Evolutionary conservation across 371 early-diverging fungal genomes (phyloP).

Genomic region (Thermomucor indicae-seudaticae): DNA sequence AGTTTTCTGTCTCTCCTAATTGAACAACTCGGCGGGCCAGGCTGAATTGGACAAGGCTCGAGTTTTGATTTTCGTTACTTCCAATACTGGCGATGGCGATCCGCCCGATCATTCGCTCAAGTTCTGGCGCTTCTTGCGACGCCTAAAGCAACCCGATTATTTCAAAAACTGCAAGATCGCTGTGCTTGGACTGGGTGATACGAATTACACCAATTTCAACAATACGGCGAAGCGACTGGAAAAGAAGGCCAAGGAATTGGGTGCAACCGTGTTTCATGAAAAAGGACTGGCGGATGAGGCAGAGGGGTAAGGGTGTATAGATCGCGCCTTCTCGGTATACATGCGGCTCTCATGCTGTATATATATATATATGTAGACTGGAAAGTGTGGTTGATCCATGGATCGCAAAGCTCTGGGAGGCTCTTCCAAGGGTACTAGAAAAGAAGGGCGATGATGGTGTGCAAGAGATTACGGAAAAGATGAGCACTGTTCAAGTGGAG

Average conservation of each 20-base stretch:
- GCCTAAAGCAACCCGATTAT: slow-evolving; percentile 51
- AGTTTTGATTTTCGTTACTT: slow-evolving; percentile 73
- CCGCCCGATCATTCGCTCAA: slow-evolving; percentile 89
- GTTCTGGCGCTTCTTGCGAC: slow-evolving; percentile 80
- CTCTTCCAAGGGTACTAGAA: slow-evolving; percentile 48
- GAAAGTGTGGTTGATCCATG: slow-evolving; percentile 90
- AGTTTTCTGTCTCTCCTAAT: not conserved
- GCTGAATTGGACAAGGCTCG: slow-evolving; percentile 41
- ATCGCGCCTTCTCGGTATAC: not conserved
- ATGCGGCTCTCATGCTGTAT: too few species aligned
- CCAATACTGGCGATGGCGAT: slow-evolving; percentile 96
- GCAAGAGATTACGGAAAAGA: not conserved
- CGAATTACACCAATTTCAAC: slow-evolving; percentile 90
- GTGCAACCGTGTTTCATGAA: slow-evolving; percentile 68
- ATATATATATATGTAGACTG: slow-evolving; percentile 47
- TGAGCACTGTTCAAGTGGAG: slow-evolving; percentile 7
- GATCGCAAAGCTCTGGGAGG: slow-evolving; percentile 83
- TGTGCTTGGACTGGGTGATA: slow-evolving; percentile 81
- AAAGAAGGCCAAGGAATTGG: slow-evolving; percentile 67
- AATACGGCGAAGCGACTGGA: slow-evolving; percentile 79
- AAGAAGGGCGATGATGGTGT: slow-evolving; percentile 2
- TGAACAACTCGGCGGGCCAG: too few species aligned
- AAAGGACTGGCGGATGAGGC: slow-evolving; percentile 89
- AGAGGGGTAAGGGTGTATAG: slow-evolving; percentile 68
- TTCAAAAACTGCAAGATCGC: slow-evolving; percentile 46